These are phyloP conservation scores for Phialophora chinensis DNA, from an alignment of 2,329 filamentous ascomycete species.

Conservation along the genomic window DNA sequence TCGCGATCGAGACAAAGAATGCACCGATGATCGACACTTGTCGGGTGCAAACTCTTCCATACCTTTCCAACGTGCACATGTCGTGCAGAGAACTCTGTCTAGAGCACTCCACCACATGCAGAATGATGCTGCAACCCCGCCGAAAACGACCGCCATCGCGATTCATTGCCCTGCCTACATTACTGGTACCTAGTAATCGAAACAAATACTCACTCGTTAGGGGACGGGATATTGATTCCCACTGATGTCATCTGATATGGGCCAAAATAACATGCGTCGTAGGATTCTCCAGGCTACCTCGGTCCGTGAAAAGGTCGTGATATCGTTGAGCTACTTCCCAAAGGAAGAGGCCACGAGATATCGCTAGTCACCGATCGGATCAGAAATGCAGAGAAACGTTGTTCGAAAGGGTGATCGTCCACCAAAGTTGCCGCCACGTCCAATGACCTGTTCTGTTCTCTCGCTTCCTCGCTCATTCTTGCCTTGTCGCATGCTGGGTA, in stretches of 20 bases:
- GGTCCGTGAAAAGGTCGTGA: background rate
- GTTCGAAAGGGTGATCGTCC: background rate
- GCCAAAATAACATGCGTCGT: background rate
- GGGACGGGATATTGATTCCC: background rate
- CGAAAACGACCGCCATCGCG: background rate
- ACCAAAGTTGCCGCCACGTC: conserved; percentile 7
- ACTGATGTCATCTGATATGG: background rate
- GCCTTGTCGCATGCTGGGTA: conserved; percentile 15
- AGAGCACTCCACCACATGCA: background rate
- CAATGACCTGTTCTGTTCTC: conserved; percentile 21
- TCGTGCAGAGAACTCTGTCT: background rate
- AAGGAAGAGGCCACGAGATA: background rate
- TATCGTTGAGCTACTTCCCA: background rate
- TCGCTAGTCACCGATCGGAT: background rate
- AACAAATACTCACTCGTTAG: too few species aligned
- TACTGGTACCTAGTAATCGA: too few species aligned
- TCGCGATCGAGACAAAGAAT: conserved; percentile 15
- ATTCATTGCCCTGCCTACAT: background rate
- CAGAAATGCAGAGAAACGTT: background rate
- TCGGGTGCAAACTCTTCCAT: background rate
- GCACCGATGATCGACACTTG: background rate
- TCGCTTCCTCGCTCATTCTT: conserved; percentile 23
- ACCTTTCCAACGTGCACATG: background rate
- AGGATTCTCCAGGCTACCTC: background rate
- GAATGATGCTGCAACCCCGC: background rate